Evolutionary conservation across 1,284 basidiomycete species (phyloP), one percentile per base, ranked within the genome.

Genomic region (Malassezia obtusa): DNA sequence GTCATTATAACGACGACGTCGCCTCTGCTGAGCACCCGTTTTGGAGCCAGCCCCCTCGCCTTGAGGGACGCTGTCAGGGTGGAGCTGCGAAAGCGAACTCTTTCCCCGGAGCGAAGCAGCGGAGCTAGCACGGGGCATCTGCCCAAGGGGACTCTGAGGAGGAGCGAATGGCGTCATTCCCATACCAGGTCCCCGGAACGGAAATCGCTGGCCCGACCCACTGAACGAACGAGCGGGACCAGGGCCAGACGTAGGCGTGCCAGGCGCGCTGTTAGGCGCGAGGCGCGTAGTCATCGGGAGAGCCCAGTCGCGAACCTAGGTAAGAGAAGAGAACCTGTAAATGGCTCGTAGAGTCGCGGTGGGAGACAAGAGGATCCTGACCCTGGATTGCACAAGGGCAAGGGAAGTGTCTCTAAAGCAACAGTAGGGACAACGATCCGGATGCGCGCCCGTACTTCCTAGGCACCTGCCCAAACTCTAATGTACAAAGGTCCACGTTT

Each of bases 1-100:
- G 38, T 56, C 53, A 17, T 50, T 46, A 21, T 32, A 46, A 37
- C 53, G 43, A 14, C 53, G 53, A 12, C 53, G 52, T 25, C 40
- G 52, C 7, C 10, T n/a, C 22, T 17, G 31, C 30, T 12, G 17
- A 8, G 6, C 40, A 14, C 15, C 24, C 40, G 40, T 43, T 7
- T 35, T 31, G n/a, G 26, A 9, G 2, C 26, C 10, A 10, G 26
- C 32, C 4, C 14, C 32, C 1, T 25, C 19, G 28, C n/a, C 1
- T 17, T 12, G 17, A 25, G 40, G 12, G 25, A 24, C 40, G 15
- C 30, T 43, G 7, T 22, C 40, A 14, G 40, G n/a, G 40, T 30
- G 24, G 7, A 43, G 40, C 15, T 43, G 40, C 40, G 40, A 43
- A 21, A 43, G 40, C 24, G 40, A 43, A 5, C 24, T 5, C 24